A percentile compares a stretch with the other conserved stretches of the same genome.
phyloP scores from a whole-genome alignment of 1,139 yeast genomes.

The Protomyces pachydermus region DNA sequence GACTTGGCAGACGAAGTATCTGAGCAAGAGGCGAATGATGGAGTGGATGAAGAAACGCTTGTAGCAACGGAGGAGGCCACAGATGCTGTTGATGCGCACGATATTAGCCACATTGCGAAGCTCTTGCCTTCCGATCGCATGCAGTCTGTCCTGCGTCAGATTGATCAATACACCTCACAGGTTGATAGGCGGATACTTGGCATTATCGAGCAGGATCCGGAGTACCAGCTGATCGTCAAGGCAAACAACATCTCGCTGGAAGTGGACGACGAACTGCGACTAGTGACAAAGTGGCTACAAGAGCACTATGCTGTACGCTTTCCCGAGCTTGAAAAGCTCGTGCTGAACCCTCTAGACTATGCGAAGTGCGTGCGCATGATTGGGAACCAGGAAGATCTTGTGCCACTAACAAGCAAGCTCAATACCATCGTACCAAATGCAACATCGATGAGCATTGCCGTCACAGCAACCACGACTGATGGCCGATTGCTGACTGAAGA shows the following conservation, averaged over 20 bases:
- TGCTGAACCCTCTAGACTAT: slow-evolving; percentile 62
- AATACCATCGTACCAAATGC: slow-evolving; percentile 46
- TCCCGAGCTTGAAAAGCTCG: slow-evolving; percentile 63
- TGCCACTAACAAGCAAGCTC: slow-evolving; percentile 13
- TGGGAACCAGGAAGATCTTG: slow-evolving; percentile 45
- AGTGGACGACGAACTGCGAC: slow-evolving; percentile 53
- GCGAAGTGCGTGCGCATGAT: slow-evolving; percentile 51
- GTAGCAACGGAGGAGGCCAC: background rate
- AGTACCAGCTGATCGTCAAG: slow-evolving; percentile 49
- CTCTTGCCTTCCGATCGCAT: slow-evolving; percentile 34
- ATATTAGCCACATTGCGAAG: slow-evolving; percentile 34
- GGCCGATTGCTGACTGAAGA: slow-evolving; percentile 39
- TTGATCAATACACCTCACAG: slow-evolving; percentile 32
- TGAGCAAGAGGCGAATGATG: slow-evolving; percentile 13
- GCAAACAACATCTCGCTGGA: slow-evolving; percentile 57
- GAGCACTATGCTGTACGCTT: slow-evolving; percentile 57
- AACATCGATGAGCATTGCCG: slow-evolving; percentile 63
- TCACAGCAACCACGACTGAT: slow-evolving; percentile 58
- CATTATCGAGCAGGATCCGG: slow-evolving; percentile 43
- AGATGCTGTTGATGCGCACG: background rate
- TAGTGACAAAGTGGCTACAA: slow-evolving; percentile 50
- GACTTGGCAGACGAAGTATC: slow-evolving; percentile 36
- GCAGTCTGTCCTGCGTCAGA: slow-evolving; percentile 28
- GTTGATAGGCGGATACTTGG: slow-evolving; percentile 29
- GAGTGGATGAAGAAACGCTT: slow-evolving; percentile 16